Conservation (phyloP, 2,329 filamentous ascomycete genomes). For the Xylariaceae sp. region DNA sequence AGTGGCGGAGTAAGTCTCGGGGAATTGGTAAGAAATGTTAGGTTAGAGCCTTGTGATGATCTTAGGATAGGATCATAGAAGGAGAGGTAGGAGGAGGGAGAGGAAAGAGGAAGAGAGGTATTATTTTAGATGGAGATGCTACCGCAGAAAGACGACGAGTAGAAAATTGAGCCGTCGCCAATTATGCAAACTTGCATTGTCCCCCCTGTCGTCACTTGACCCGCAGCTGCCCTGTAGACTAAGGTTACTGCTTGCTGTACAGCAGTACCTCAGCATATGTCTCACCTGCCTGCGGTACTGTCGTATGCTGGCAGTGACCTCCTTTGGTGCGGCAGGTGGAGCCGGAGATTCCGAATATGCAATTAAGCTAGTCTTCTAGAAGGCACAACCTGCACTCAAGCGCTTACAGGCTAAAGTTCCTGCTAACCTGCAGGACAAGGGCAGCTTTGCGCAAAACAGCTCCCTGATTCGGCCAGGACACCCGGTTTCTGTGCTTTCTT, state of each 20-base stretch:
- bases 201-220: conserved; percentile 19
- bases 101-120: not conserved
- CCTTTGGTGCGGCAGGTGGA: no score
- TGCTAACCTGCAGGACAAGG: conserved; percentile 15
- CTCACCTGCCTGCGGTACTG: no score
- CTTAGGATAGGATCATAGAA: no score
- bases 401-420: conserved; percentile 25
- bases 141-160: conserved; percentile 2
- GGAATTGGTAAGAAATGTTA: conserved; percentile 10
- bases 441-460: conserved; percentile 9
- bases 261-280: no score
- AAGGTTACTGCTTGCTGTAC: no score
- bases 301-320: no score
- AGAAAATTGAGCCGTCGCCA: conserved; percentile 14
- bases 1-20: conserved; percentile 46
- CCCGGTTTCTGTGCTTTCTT: not conserved
- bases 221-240: no score
- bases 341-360: conserved; percentile 23
- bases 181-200: not conserved
- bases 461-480: conserved; percentile 18
- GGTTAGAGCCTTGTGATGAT: not conserved
- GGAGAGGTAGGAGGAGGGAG: conserved; percentile 1
- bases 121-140: conserved; percentile 3
- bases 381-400: no score
- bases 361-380: conserved; percentile 16